A percentile compares a stretch with the other conserved stretches of the same genome.
These are phyloP conservation scores for Suhomyces yuchorum DNA, from an alignment of 1,139 yeast species.

Conservation along the genomic window DNA sequence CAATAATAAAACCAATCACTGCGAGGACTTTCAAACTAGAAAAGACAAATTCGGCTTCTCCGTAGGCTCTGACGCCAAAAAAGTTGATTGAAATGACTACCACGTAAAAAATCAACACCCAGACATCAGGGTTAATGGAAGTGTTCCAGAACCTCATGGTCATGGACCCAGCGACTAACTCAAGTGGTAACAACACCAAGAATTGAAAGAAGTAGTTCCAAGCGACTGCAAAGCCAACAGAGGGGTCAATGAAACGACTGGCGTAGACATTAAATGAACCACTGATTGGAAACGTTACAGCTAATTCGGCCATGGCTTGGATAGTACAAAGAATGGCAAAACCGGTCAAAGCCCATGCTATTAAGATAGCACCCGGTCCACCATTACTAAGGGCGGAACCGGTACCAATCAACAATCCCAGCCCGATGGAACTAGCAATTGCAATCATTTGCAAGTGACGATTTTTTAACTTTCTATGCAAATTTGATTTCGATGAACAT, in stretches of 20 bases:
- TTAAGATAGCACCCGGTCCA: slow-evolving; percentile 65
- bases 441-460: slow-evolving; percentile 33
- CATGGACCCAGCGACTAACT: slow-evolving; percentile 36
- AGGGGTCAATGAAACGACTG: slow-evolving; percentile 36
- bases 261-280: slow-evolving; percentile 38
- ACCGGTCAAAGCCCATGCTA: slow-evolving; percentile 36
- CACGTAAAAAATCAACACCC: slow-evolving; percentile 34
- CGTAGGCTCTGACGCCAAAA: slow-evolving; percentile 38
- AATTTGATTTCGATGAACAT: slow-evolving; percentile 24
- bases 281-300: slow-evolving; percentile 36
- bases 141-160: slow-evolving; percentile 35
- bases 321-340: slow-evolving; percentile 34
- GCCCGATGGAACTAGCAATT: slow-evolving; percentile 38
- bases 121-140: slow-evolving; percentile 33
- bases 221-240: slow-evolving; percentile 39
- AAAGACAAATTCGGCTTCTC: slow-evolving; percentile 38
- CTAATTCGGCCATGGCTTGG: slow-evolving; percentile 39
- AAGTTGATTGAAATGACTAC: slow-evolving; percentile 33
- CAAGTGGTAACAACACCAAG: slow-evolving; percentile 33
- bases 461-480: slow-evolving; percentile 27
- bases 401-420: slow-evolving; percentile 29
- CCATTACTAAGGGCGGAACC: slow-evolving; percentile 40
- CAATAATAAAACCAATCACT: slow-evolving; percentile 34
- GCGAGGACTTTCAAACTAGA: slow-evolving; percentile 36
- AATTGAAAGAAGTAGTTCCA: slow-evolving; percentile 37